Percentiles rank a stretch among this genome's conserved stretches.
Evolutionary conservation across 1,284 basidiomycete genomes (phyloP).

Genomic region (Naganishia albida): DNA sequence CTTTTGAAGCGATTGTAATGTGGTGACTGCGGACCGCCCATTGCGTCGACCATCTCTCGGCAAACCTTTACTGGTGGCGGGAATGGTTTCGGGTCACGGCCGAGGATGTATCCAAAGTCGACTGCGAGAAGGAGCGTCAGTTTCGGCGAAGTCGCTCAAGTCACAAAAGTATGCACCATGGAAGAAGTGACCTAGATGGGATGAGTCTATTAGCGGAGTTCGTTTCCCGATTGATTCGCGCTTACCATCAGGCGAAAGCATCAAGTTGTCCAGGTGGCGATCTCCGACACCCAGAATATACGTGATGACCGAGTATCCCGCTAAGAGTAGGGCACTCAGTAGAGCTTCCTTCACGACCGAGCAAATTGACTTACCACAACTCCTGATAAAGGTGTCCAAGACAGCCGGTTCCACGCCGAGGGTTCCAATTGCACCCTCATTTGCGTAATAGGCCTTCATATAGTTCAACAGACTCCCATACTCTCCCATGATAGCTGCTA

Average conservation of each 20-base stretch:
- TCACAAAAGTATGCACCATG: constrained; percentile 61
- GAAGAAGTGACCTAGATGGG: constrained; percentile 70
- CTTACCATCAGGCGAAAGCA: constrained; percentile 86
- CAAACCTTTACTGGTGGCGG: constrained; percentile 98
- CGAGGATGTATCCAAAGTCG: constrained; percentile 98
- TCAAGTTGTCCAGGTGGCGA: constrained; percentile 92
- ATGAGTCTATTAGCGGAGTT: neutral
- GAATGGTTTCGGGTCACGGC: constrained; percentile 96
- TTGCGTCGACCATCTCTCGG: constrained; percentile 99
- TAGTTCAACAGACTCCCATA: constrained; percentile 90
- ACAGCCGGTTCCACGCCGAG: constrained; percentile 89
- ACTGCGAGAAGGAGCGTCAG: constrained; percentile 59
- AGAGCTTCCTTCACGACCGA: neutral
- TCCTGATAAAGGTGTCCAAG: constrained; percentile 93
- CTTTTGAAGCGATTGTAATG: constrained; percentile 95
- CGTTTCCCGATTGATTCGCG: constrained; percentile 39
- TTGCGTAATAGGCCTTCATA: constrained; percentile 78
- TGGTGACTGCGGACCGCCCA: constrained; percentile 90
- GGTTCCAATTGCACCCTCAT: constrained; percentile 87
- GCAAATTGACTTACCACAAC: constrained; percentile 73
- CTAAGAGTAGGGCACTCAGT: constrained; percentile 55
- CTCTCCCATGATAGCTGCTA: constrained; percentile 89
- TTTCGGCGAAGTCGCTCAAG: neutral
- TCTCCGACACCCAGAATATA: constrained; percentile 97
- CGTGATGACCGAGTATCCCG: constrained; percentile 97